Conservation (phyloP, 257 asterid genomes). For the Anisodus acutangulus region DNA sequence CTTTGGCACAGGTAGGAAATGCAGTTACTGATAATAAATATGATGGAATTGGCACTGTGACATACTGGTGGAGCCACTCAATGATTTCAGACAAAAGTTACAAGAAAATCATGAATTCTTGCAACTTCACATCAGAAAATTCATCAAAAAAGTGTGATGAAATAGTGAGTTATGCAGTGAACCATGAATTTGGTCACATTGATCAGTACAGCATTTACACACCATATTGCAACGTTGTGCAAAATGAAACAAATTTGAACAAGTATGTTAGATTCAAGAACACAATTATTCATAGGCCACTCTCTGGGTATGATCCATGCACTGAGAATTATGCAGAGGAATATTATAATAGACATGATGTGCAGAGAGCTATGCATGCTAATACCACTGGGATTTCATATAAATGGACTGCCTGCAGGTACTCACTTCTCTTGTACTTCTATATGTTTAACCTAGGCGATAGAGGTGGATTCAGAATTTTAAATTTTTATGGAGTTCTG, state of each 20-base stretch:
- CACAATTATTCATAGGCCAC: constrained; percentile 42
- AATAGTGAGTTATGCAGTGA: constrained; percentile 51
- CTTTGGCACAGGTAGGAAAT: constrained; percentile 69
- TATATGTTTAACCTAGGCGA: neutral
- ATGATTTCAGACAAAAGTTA: constrained; percentile 75
- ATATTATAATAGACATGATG: constrained; percentile 73
- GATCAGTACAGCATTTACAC: constrained; percentile 79
- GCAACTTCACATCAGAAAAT: constrained; percentile 55
- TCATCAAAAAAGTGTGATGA: constrained; percentile 52
- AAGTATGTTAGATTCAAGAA: constrained; percentile 46
- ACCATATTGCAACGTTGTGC: constrained; percentile 46
- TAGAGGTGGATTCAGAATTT: neutral
- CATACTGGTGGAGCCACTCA: constrained; percentile 86
- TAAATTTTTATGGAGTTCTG: neutral
- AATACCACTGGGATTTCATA: constrained; percentile 72
- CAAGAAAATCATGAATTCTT: constrained; percentile 48
- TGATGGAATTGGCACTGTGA: constrained; percentile 62
- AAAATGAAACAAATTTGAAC: constrained; percentile 16
- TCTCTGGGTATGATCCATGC: constrained; percentile 77
- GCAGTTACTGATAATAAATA: constrained; percentile 64
- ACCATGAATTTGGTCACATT: constrained; percentile 65
- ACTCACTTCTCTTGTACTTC: neutral
- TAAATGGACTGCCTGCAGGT: constrained; percentile 93
- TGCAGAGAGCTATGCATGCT: constrained; percentile 85
- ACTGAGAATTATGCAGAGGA: constrained; percentile 66